phyloP scores from a whole-genome alignment of 2,329 filamentous ascomycete species.

The Alternaria metachromatica region DNA sequence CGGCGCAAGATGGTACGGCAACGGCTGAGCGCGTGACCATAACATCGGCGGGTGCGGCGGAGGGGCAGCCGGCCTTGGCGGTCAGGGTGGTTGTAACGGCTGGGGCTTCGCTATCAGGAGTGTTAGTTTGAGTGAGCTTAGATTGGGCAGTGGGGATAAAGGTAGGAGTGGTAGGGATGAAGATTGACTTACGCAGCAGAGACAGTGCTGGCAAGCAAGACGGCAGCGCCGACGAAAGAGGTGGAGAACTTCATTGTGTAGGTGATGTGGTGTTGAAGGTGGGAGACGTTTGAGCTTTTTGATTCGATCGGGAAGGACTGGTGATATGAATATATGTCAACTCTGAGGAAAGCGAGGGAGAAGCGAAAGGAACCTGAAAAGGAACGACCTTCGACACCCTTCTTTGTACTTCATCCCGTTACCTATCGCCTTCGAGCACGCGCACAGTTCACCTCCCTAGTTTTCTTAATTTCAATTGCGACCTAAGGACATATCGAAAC shows the following conservation, averaged over 20 bases:
- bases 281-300: not conserved
- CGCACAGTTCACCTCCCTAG: not conserved
- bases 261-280: not conserved
- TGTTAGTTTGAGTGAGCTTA: not conserved
- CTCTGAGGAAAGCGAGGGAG: not conserved
- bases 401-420: not conserved
- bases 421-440: not conserved
- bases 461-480: not conserved
- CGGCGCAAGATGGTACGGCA: constrained; percentile 20
- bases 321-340: not conserved
- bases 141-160: not conserved
- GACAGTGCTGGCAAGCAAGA: constrained; percentile 3
- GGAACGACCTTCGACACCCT: not conserved
- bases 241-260: constrained; percentile 1
- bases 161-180: not conserved
- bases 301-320: not conserved
- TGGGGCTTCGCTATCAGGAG: constrained; percentile 4
- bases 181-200: constrained; percentile 7
- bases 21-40: constrained; percentile 26
- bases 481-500: not conserved
- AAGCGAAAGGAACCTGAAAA: not conserved
- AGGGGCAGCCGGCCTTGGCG: constrained; percentile 21
- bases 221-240: not conserved
- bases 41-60: constrained; percentile 20
- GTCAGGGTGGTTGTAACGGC: constrained; percentile 20